Base-by-base conservation (phyloP, 202 grass and related monocot genomes). In the Saccharum hybrid region DNA sequence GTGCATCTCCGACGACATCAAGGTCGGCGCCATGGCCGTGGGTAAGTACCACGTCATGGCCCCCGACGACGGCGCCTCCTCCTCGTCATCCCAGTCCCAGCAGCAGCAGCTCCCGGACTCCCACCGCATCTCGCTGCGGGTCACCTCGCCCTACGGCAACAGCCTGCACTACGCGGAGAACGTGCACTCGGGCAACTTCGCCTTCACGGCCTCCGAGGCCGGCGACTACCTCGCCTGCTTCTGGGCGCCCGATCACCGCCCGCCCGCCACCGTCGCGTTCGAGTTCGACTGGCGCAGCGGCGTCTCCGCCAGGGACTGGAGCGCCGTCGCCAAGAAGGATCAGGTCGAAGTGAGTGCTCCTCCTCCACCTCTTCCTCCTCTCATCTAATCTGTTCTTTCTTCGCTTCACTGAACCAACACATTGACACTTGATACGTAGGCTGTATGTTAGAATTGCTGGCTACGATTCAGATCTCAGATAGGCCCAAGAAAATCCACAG, bases 1-100 rank as follows among this genome's bases (percentile, higher is more conserved):
- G 89, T 94, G 94, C 89, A 89, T 97, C 82, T 86, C 91, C 15
- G 91, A 97, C 73, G 91, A 97, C 59, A 90, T 97, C 37, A 94
- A 94, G 83, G 65, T 87, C 41, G 82, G 83, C 49, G 80, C 89
- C 76, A 92, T 97, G 87, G 74, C 91, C 75, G 83, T 97, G 41
- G 89, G 87, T 8, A 94, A 94, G 87, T 97, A 94, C 90, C 57
- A 82, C 60, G 33, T 97, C 86, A 83, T 92, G 31, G 73, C 63
- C 68, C 81, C 81, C 80, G 81, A 75, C n/a, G 77, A 65, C 38
- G 76, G 74, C 8, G 82, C 79, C 33, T 11, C 12, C 18, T 71
- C 72, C 30, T 26, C 78, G 3, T 40, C 46, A 0, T 6, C 13
- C 23, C 6, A 2, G 14, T 6, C 5, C 36, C 31, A 38, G 66